phyloP scores from a whole-genome alignment of 257 asterid species.

The Parsonsia alboflavescens region DNA sequence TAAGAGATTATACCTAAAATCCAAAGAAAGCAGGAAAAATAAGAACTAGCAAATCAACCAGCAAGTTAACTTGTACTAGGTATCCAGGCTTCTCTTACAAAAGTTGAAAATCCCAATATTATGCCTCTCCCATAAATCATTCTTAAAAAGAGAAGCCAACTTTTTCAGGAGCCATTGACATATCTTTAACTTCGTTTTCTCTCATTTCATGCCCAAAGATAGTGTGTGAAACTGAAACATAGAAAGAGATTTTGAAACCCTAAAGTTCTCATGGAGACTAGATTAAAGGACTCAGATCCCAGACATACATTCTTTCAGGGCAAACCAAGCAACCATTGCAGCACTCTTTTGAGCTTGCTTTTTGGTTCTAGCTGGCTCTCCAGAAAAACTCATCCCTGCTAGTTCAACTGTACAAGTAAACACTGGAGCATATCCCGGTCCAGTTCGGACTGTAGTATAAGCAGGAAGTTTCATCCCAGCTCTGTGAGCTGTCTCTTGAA shows the following conservation, averaged over 20 bases:
- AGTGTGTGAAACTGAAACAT: neutral
- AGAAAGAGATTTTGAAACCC: neutral
- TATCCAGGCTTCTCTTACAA: neutral
- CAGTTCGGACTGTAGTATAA: conserved; percentile 65
- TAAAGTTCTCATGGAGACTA: neutral
- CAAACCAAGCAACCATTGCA: conserved; percentile 83
- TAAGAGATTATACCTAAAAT: neutral
- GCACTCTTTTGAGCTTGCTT: conserved; percentile 87
- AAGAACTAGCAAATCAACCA: neutral
- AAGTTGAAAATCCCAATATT: neutral
- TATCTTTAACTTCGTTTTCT: neutral
- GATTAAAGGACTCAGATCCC: neutral
- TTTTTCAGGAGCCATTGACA: neutral
- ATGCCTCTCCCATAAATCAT: neutral
- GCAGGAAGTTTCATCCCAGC: conserved; percentile 69
- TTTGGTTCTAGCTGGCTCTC: conserved; percentile 79
- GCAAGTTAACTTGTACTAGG: too few relatives aligned
- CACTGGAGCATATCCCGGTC: conserved; percentile 70
- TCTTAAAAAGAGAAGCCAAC: neutral
- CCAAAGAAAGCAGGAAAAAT: neutral
- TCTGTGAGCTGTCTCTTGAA: conserved; percentile 82
- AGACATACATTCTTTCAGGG: conserved; percentile 59
- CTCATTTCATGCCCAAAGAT: neutral
- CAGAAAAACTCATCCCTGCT: conserved; percentile 67
- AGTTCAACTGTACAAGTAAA: conserved; percentile 68